These are phyloP conservation scores for Dioscorea alata DNA, from an alignment of 106 monocot genomes.

Conservation along the genomic window DNA sequence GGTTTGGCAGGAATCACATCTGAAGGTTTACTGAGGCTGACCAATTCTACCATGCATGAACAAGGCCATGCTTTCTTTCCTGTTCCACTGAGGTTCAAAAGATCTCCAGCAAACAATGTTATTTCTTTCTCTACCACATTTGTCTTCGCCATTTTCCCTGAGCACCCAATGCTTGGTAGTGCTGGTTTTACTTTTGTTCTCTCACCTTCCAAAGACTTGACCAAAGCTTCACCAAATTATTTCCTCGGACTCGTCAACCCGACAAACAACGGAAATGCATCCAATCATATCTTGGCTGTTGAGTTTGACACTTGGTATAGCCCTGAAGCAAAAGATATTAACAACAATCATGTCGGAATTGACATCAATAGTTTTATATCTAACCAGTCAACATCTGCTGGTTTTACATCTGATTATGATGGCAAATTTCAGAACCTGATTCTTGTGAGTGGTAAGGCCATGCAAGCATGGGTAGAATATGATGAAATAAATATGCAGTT, in stretches of 20 bases:
- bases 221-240: background rate
- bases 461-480: slow-evolving; percentile 29
- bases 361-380: slow-evolving; percentile 4
- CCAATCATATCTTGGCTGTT: slow-evolving; percentile 6
- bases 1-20: slow-evolving; percentile 4
- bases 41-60: background rate
- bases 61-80: slow-evolving; percentile 15
- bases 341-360: slow-evolving; percentile 6
- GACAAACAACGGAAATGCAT: background rate
- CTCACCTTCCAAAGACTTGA: background rate
- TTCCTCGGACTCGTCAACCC: slow-evolving; percentile 13
- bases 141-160: slow-evolving; percentile 1
- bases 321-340: slow-evolving; percentile 1
- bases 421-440: background rate
- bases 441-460: slow-evolving; percentile 19
- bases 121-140: slow-evolving; percentile 13
- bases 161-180: background rate
- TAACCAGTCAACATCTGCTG: background rate
- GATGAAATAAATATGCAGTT: slow-evolving; percentile 8
- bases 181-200: slow-evolving; percentile 1
- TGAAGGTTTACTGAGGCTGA: slow-evolving; percentile 14
- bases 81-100: slow-evolving; percentile 3
- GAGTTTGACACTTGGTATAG: slow-evolving; percentile 9
- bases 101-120: background rate
- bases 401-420: background rate